phyloP scores from a whole-genome alignment of 345 rosid genomes.

The Camelina laxa region DNA sequence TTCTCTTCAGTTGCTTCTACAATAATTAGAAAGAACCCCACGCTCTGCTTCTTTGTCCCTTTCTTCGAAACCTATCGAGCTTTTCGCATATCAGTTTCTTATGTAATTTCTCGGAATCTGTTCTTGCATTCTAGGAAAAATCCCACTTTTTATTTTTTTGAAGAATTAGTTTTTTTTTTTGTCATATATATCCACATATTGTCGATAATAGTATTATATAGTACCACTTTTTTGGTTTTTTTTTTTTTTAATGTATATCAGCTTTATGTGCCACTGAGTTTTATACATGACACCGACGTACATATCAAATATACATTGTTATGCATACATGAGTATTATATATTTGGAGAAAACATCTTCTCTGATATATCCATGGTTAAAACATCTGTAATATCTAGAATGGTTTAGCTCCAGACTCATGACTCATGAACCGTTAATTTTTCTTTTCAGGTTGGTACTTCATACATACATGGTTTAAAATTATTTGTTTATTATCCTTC shows the following conservation, averaged over 20 bases:
- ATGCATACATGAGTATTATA: background rate
- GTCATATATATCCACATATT: background rate
- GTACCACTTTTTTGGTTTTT: background rate
- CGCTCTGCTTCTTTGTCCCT: slow-evolving; percentile 44
- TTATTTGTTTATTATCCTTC: slow-evolving; percentile 6
- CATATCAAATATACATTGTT: background rate
- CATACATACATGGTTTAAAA: background rate
- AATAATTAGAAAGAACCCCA: slow-evolving; percentile 41
- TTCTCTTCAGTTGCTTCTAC: slow-evolving; percentile 38
- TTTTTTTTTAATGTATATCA: background rate
- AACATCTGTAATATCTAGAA: too few species aligned
- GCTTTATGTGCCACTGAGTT: background rate
- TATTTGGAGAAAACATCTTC: background rate
- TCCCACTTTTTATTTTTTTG: slow-evolving; percentile 13
- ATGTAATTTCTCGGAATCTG: slow-evolving; percentile 34
- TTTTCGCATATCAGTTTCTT: slow-evolving; percentile 25
- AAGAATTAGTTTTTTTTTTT: background rate
- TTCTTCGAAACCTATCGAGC: slow-evolving; percentile 21
- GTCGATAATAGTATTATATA: background rate
- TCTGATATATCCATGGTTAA: background rate
- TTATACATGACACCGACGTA: slow-evolving; percentile 9
- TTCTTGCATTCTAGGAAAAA: slow-evolving; percentile 35
- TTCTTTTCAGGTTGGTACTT: background rate
- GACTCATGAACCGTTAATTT: background rate
- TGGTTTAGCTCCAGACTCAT: background rate